Base-by-base conservation (phyloP, 345 rosid species). In the Linum lewisii region DNA sequence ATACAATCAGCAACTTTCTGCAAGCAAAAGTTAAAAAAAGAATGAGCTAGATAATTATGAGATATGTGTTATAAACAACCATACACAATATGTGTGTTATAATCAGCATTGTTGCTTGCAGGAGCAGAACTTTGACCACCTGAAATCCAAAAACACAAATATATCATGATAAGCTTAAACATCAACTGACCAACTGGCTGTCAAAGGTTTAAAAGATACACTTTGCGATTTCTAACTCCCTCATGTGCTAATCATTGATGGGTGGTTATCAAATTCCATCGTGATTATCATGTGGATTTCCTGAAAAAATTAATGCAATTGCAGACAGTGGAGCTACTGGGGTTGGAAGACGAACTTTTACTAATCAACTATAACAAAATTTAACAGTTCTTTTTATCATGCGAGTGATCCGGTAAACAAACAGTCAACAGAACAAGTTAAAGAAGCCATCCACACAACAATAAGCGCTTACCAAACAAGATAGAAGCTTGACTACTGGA, bases 1-100 rank as follows among this genome's bases (percentile, higher is more conserved):
- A 61, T 71, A 56, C 65, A 69, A 24, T 79, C 86, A 54, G 72
- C 77, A 71, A 93, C 88, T 75, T 73, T 89, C 99, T 93, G 85
- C 73, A 58, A 45, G 70, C 56, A 44, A 79, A 63, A n/a, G n/a
- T 47, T 58, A 69, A 68, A 69, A 68, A 71, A 8, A 25, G 45
- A 6, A 65, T 64, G 37, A 65, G 67, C 57, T 37, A 54, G 13
- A 13, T 16, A 16, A 60, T 38, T 45, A 11, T 6, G 23, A 6
- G 14, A 16, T 18, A 21, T 16, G 13, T 23, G n/a, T n/a, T n/a
- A 34, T 23, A 57, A 1, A 14, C 51, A 55, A 3, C 19, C 42
- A 24, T 13, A 24, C 5, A 53, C 9, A 6, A 15, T 16, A 42
- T n/a, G n/a, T n/a, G n/a, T n/a, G n/a, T n/a, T n/a, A n/a, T n/a